A percentile compares a stretch with the other conserved stretches of the same genome.
Evolutionary conservation across 805 yeast genomes (phyloP).

Genomic region (Candida easanensis): DNA sequence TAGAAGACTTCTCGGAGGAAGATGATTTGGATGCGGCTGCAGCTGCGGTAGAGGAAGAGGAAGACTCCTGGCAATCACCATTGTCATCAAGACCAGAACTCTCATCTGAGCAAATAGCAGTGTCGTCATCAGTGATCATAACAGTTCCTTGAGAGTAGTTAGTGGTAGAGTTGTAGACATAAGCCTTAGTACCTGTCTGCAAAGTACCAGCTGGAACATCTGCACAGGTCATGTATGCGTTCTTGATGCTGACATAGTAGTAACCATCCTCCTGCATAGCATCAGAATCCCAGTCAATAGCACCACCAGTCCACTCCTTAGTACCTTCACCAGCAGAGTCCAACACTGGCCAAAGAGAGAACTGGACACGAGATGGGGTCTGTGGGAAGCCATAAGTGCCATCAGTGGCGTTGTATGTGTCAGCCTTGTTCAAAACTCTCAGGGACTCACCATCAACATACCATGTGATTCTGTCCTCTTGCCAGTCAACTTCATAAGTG

Average conservation of each 20-base stretch:
- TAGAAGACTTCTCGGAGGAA: too few species aligned
- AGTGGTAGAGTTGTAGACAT: conserved; percentile 49
- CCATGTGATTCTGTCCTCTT: conserved; percentile 70
- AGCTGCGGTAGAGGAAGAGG: conserved; percentile 21
- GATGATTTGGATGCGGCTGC: conserved; percentile 15
- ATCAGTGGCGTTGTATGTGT: conserved; percentile 64
- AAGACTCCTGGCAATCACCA: conserved; percentile 43
- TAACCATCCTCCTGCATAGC: conserved; percentile 77
- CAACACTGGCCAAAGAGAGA: conserved; percentile 81
- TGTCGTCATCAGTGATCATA: conserved; percentile 58
- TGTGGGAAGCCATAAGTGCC: conserved; percentile 61
- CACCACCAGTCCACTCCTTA: conserved; percentile 86
- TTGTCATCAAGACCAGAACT: conserved; percentile 62
- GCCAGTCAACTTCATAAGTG: conserved; percentile 79
- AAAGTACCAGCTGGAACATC: conserved; percentile 60
- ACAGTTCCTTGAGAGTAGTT: conserved; percentile 48
- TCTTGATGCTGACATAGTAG: conserved; percentile 64
- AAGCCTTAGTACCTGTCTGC: conserved; percentile 45
- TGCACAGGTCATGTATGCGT: conserved; percentile 63
- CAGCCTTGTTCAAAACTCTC: conserved; percentile 61
- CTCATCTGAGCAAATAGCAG: conserved; percentile 39
- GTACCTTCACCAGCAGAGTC: conserved; percentile 57
- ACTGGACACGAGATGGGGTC: conserved; percentile 70
- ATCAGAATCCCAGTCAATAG: conserved; percentile 72
- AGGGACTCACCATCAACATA: conserved; percentile 62